A percentile compares a stretch with the other conserved stretches of the same genome.
These are phyloP conservation scores for Hymenoscyphus repandus DNA, from an alignment of 2,329 filamentous ascomycete species.

Conservation along the genomic window DNA sequence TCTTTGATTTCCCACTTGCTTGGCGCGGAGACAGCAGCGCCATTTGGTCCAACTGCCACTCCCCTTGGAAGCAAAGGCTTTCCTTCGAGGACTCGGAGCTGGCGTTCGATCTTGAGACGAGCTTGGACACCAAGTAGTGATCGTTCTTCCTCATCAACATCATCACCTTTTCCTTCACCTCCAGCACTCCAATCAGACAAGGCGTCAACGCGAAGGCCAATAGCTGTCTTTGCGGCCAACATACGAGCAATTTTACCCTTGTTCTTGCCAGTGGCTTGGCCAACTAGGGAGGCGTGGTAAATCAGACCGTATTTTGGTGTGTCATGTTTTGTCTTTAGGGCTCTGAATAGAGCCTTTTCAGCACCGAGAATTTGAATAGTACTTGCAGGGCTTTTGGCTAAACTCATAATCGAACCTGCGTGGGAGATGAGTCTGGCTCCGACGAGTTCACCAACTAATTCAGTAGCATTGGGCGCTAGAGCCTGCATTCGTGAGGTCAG, in stretches of 20 bases:
- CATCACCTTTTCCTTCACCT: conserved; percentile 56
- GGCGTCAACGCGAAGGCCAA: conserved; percentile 90
- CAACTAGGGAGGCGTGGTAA: conserved; percentile 88
- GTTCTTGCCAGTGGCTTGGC: conserved; percentile 95
- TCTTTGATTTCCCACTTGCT: conserved; percentile 91
- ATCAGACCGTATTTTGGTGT: conserved; percentile 97
- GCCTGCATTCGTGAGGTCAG: conserved; percentile 91
- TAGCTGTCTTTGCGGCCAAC: conserved; percentile 86
- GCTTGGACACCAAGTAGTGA: conserved; percentile 70
- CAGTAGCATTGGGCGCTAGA: conserved; percentile 92
- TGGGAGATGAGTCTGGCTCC: conserved; percentile 94
- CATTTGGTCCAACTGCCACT: conserved; percentile 69
- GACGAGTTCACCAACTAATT: conserved; percentile 87
- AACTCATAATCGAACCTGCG: conserved; percentile 86
- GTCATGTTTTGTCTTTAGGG: conserved; percentile 97
- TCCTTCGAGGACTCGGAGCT: conserved; percentile 75
- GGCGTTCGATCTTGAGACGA: conserved; percentile 69
- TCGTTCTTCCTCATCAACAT: conserved; percentile 82
- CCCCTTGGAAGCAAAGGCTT: conserved; percentile 79
- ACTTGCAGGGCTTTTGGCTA: conserved; percentile 90
- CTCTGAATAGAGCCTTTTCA: conserved; percentile 97
- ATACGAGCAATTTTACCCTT: conserved; percentile 99
- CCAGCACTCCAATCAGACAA: conserved; percentile 71
- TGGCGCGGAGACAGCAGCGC: conserved; percentile 52
- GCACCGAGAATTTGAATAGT: conserved; percentile 98